Base-by-base conservation (phyloP, 768 basidiomycete genomes). In the Macrocybe gigantea region DNA sequence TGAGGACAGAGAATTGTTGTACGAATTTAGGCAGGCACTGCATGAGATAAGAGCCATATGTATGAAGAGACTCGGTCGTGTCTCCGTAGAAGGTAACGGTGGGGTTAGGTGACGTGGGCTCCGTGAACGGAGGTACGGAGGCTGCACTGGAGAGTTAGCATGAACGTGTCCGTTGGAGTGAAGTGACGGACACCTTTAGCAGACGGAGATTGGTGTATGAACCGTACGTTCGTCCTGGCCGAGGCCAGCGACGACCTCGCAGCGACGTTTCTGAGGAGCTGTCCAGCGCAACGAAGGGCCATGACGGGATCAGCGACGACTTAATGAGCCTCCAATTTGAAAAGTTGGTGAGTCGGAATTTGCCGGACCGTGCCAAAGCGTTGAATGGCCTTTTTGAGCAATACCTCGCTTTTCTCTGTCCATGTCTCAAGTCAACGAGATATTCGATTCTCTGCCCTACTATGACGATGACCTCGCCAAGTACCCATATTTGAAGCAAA, bases 21-120 rank as follows among this genome's bases (percentile, higher is more conserved):
- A 99, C 82, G 73, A 83, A 96, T 73, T 96, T 98, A 45, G 95
- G 95, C 15, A 98, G 82, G 62, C 88, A 92, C 60, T 94, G 89
- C 43, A 79, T 84, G 58, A 97, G 76, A 70, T 96, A 97, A 48
- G 93, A 88, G 60, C 92, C 95, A 58, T 93, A 98, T 35, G 81
- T 79, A 66, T 98, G 95, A 34, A 98, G 74, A 14, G 81, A 74
- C 61, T 88, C 82, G 12, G 88, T 83, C 37, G 86, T 77, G 59
- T 81, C 77, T 5, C 83, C 80, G 62, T 86, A 83, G 59, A 78
- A 77, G 45, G 81, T 78, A 13, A 84, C 68, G 11, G 90, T 78
- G 1, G 87, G 90, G 68, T 98, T 94, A 22, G 88, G 82, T 7
- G 94, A 94, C 1, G 89, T 91, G 40, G 86, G 80, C 62, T 98